phyloP scores from a whole-genome alignment of 257 asterid species.

The Eucommia ulmoides region DNA sequence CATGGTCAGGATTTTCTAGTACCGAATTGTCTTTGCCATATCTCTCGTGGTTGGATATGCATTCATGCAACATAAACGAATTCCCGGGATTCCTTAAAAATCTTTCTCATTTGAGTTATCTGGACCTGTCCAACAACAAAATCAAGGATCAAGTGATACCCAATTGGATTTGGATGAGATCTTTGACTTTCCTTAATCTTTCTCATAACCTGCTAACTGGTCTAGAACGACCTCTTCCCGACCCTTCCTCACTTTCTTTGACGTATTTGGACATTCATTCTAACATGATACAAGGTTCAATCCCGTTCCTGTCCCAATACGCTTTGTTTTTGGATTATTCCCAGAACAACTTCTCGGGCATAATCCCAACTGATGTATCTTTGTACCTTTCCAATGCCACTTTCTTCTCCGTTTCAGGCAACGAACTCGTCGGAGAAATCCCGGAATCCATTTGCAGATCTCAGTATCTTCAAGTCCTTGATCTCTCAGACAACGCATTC shows the following conservation, averaged over 20 bases:
- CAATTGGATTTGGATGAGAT: background rate
- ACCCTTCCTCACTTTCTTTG: background rate
- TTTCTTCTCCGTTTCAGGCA: slow-evolving; percentile 33
- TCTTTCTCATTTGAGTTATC: background rate
- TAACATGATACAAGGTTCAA: background rate
- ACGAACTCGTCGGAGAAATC: slow-evolving; percentile 19
- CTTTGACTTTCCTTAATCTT: background rate
- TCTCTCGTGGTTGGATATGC: no score
- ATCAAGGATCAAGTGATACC: slow-evolving; percentile 8
- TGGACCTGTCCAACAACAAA: slow-evolving; percentile 13
- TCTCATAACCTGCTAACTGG: background rate
- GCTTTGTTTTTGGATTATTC: background rate
- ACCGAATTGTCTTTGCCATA: no score
- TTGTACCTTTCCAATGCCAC: background rate
- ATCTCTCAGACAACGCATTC: slow-evolving; percentile 24
- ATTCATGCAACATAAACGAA: no score
- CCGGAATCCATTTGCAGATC: slow-evolving; percentile 31
- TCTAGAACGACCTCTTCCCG: background rate
- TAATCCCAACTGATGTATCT: slow-evolving; percentile 5
- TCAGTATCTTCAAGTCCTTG: slow-evolving; percentile 29
- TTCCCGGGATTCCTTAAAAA: slow-evolving; percentile 11
- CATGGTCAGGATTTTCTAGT: no score
- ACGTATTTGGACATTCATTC: no score
- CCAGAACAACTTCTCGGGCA: background rate
- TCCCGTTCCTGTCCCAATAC: background rate